phyloP scores from a whole-genome alignment of 306 rosid genomes.

The Quercus rubra region DNA sequence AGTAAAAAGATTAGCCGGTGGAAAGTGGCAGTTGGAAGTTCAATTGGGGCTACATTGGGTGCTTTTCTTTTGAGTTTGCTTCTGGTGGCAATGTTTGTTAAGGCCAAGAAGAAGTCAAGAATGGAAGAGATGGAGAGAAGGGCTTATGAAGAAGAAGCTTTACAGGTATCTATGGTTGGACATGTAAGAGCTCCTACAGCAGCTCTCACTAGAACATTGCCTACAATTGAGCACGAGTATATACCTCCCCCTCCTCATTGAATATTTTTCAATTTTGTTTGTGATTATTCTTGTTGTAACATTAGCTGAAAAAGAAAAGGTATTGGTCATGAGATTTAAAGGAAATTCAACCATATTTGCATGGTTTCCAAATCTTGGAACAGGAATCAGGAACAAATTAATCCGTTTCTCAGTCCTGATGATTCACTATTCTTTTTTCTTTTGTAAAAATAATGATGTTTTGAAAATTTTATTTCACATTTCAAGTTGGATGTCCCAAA shows the following conservation, averaged over 20 bases:
- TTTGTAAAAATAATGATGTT: background rate
- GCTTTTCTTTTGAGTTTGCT: slow-evolving; percentile 77
- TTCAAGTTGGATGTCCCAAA: background rate
- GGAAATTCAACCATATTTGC: slow-evolving; percentile 14
- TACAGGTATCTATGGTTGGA: slow-evolving; percentile 98
- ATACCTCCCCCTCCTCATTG: slow-evolving; percentile 51
- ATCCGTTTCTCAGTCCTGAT: background rate
- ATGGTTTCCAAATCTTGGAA: background rate
- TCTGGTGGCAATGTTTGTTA: slow-evolving; percentile 86
- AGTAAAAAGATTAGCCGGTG: slow-evolving; percentile 59
- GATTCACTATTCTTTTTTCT: slow-evolving; percentile 18
- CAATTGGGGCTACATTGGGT: slow-evolving; percentile 79
- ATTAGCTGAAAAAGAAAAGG: slow-evolving; percentile 18
- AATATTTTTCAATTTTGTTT: background rate
- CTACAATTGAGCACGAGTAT: slow-evolving; percentile 56
- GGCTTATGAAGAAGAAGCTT: slow-evolving; percentile 91
- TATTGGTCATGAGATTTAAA: slow-evolving; percentile 4
- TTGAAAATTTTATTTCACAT: background rate
- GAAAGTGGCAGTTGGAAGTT: slow-evolving; percentile 82
- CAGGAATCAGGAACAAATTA: background rate
- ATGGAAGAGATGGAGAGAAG: slow-evolving; percentile 85
- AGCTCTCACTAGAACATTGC: slow-evolving; percentile 57
- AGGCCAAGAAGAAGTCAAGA: slow-evolving; percentile 86
- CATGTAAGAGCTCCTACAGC: slow-evolving; percentile 92
- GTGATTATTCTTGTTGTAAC: slow-evolving; percentile 41